A percentile compares a stretch with the other conserved stretches of the same genome.
phyloP scores from a whole-genome alignment of 352 stramenopile genomes.

The Achlya hypogyna region DNA sequence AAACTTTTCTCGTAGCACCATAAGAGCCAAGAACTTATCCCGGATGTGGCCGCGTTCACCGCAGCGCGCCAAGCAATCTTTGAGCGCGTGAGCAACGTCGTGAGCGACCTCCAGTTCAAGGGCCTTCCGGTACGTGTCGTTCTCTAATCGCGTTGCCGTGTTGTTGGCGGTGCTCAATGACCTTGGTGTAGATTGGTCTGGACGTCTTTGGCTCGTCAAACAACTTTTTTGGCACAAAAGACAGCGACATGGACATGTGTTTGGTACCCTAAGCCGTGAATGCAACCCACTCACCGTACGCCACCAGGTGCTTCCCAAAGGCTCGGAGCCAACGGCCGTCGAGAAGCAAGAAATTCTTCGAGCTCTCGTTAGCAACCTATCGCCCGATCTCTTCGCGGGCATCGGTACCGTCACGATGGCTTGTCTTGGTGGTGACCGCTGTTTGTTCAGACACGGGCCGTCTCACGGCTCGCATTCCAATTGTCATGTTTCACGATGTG shows the following conservation, averaged over 20 bases:
- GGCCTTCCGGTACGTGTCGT: constrained; percentile 1
- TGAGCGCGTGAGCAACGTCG: constrained; percentile 44
- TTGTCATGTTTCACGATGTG: constrained; percentile 94
- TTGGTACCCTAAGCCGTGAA: constrained; percentile 31
- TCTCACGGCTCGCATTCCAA: constrained; percentile 94
- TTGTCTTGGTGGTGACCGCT: not conserved
- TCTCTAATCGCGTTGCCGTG: too few species aligned
- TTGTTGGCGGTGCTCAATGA: too few species aligned
- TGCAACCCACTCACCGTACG: not conserved
- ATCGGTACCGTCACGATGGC: constrained; percentile 22
- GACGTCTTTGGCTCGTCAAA: constrained; percentile 94
- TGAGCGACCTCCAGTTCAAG: constrained; percentile 38
- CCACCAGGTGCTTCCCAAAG: constrained; percentile 30
- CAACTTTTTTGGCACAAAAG: constrained; percentile 93
- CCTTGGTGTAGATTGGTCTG: constrained; percentile 46
- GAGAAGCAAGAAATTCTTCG: constrained; percentile 62
- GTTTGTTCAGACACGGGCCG: constrained; percentile 44
- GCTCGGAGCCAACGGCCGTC: constrained; percentile 25
- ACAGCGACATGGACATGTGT: constrained; percentile 93
- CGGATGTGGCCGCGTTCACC: constrained; percentile 48
- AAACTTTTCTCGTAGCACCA: constrained; percentile 11
- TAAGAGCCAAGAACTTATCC: constrained; percentile 48
- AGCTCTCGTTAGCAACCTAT: constrained; percentile 44
- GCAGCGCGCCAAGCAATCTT: constrained; percentile 57
- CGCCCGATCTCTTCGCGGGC: constrained; percentile 52